Evolutionary conservation across 1,284 basidiomycete genomes (phyloP).

Genomic region (Heterobasidion occidentale): DNA sequence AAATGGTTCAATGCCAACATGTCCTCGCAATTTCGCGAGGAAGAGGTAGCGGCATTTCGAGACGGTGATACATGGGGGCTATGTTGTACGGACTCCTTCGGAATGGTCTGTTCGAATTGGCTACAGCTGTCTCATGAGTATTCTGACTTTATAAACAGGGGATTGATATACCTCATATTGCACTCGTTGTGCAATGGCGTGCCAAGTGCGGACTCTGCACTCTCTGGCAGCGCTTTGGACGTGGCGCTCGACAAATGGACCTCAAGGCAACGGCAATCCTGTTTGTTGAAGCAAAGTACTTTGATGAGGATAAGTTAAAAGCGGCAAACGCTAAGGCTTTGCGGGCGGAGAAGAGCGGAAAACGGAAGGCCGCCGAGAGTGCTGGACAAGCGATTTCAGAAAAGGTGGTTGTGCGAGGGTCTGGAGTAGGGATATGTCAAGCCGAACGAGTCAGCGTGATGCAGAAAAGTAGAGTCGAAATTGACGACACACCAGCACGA

Average conservation of each 20-base stretch:
- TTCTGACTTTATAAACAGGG: slow-evolving; percentile 14
- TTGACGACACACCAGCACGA: not conserved
- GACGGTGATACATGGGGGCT: slow-evolving; percentile 22
- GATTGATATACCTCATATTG: slow-evolving; percentile 24
- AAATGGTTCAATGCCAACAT: slow-evolving; percentile 23
- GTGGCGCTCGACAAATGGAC: not conserved
- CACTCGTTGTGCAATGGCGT: slow-evolving; percentile 24
- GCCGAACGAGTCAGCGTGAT: not conserved
- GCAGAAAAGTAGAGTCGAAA: not conserved
- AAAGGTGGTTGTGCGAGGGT: not conserved
- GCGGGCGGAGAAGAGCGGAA: not conserved
- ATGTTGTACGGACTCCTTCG: slow-evolving; percentile 18
- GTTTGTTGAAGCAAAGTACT: not conserved
- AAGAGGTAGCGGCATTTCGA: slow-evolving; percentile 12
- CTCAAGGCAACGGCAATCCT: not conserved
- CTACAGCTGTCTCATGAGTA: not conserved
- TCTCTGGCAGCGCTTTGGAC: not conserved
- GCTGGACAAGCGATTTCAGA: not conserved
- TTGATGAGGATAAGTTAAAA: not conserved
- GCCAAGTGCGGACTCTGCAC: not conserved
- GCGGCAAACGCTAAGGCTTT: not conserved
- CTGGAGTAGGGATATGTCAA: not conserved
- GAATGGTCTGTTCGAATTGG: not conserved
- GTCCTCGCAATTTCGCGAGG: slow-evolving; percentile 14
- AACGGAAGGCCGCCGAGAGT: not conserved